Evolutionary conservation across 257 asterid genomes (phyloP).

Genomic region (Scutellaria minor): DNA sequence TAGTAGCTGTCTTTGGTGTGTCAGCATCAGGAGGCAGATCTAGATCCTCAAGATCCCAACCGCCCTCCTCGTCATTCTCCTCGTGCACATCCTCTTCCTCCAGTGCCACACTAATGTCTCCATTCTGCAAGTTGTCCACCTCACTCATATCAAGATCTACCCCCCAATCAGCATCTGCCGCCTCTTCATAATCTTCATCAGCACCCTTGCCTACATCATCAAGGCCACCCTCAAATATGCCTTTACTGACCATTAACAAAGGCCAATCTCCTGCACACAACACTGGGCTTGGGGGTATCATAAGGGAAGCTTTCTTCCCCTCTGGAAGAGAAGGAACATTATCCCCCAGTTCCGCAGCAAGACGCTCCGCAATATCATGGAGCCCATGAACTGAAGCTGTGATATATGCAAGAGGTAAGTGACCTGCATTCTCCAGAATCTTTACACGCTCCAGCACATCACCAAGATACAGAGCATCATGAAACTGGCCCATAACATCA

Average conservation of each 20-base stretch:
- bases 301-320: conserved; percentile 55
- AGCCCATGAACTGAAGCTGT: conserved; percentile 73
- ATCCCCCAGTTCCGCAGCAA: conserved; percentile 64
- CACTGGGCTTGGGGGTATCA: conserved; percentile 75
- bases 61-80: conserved; percentile 64
- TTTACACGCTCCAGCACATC: conserved; percentile 78
- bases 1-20: conserved; percentile 60
- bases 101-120: conserved; percentile 26
- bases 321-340: conserved; percentile 62
- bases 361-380: conserved; percentile 55
- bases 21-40: conserved; percentile 81
- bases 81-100: conserved; percentile 51
- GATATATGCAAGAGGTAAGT: conserved; percentile 74
- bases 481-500: conserved; percentile 92
- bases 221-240: conserved; percentile 60
- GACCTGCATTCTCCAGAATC: conserved; percentile 75
- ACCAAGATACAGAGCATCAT: conserved; percentile 78
- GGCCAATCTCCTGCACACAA: conserved; percentile 84
- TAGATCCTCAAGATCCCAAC: conserved; percentile 86
- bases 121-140: not conserved
- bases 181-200: conserved; percentile 1
- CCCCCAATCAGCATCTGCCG: conserved; percentile 6
- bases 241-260: conserved; percentile 71
- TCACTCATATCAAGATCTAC: not conserved
- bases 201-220: conserved; percentile 5